Evolutionary conservation across 352 stramenopile species (phyloP).

Genomic region (Pythium grandisporangium): DNA sequence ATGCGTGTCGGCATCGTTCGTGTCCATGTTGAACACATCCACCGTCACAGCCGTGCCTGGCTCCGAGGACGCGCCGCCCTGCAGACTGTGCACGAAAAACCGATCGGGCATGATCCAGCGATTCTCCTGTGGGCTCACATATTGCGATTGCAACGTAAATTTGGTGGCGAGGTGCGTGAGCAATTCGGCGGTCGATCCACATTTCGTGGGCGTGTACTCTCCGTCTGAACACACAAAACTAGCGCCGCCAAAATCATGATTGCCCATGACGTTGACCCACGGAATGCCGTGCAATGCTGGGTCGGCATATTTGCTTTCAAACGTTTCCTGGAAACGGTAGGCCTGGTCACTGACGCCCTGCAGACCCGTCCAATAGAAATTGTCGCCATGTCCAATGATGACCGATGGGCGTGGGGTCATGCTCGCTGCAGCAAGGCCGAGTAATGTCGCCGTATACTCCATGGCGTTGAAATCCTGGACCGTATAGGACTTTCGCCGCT

Average conservation of each 20-base stretch:
- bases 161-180: constrained; percentile 41
- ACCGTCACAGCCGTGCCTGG: constrained; percentile 33
- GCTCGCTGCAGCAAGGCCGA: constrained; percentile 17
- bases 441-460: constrained; percentile 27
- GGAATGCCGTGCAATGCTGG: constrained; percentile 43
- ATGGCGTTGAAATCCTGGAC: constrained; percentile 24
- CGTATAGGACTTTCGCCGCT: constrained; percentile 14
- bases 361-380: constrained; percentile 60
- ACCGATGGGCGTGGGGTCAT: constrained; percentile 15
- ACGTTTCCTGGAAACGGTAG: constrained; percentile 69
- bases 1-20: constrained; percentile 46
- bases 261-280: constrained; percentile 79
- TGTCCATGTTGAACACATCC: constrained; percentile 82
- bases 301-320: constrained; percentile 68
- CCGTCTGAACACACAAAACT: constrained; percentile 56
- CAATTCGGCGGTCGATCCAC: constrained; percentile 32
- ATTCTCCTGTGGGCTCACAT: constrained; percentile 69
- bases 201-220: constrained; percentile 28
- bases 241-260: constrained; percentile 78
- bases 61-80: constrained; percentile 17
- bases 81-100: constrained; percentile 66
- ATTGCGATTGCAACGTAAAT: constrained; percentile 59
- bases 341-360: constrained; percentile 34
- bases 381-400: constrained; percentile 33
- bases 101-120: constrained; percentile 70